Base-by-base conservation (phyloP, 306 rosid species). In the Citrullus colocynthis region DNA sequence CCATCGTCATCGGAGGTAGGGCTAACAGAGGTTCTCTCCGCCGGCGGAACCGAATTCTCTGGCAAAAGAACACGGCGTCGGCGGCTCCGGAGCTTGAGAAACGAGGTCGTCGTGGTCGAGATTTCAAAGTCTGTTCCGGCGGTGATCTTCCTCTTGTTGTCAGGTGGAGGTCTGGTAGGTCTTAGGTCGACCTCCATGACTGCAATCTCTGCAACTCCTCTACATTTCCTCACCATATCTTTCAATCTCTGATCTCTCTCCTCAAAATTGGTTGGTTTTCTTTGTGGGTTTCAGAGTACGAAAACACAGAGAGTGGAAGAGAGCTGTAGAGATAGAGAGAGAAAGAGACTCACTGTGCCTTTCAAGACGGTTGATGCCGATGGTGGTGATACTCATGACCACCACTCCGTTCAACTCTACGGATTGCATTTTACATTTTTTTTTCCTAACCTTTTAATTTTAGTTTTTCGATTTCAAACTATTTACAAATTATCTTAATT, bases 141-240 rank as follows among this genome's bases (percentile, higher is more conserved):
- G 79, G 48, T 45, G 76, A 83, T 63, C 79, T 86, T 90, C 79
- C 87, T 87, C 83, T 84, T 92, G 7, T 57, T 34, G 3, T 91
- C 83, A 3, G 90, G 79, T 73, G 59, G 83, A 66, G 97, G 64
- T 59, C 93, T 83, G 45, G 71, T 34, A 3, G 91, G 84, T 67
- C 80, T 89, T 76, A 87, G 88, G 49, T 90, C 92, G 6, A 87
- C 81, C 84, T 86, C 91, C 91, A 87, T 89, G 54, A 85, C 84
- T 48, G 85, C 79, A 56, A 75, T 58, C 57, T 77, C 82, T 57
- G 81, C 82, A 80, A 82, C 83, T 75, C 78, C 81, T 30, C 75
- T 76, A 65, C 81, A 82, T 75, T 84, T 85, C 77, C 84, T 70
- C 82, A 66, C 85, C 79, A 58, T 84, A 15, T 66, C 74, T 79